Base-by-base conservation (phyloP, 176 grass and related monocot species). In the Cenchrus fungigraminus region DNA sequence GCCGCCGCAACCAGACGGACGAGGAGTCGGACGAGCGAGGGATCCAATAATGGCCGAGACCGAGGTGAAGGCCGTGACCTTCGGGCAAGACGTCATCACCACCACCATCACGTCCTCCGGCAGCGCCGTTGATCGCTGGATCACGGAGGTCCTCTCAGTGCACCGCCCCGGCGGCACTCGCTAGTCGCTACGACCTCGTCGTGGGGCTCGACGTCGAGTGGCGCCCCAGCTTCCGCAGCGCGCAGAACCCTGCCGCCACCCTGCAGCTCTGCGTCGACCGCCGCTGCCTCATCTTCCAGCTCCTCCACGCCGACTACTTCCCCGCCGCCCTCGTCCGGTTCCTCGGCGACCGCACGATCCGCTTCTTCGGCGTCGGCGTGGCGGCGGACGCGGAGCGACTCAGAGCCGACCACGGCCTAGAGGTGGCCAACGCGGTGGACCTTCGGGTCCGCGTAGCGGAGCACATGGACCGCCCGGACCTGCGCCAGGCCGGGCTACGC, bases 161-260 rank as follows among this genome's bases (percentile, higher is more conserved):
- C 70, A 88, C 76, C 19, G 56, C 51, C 9, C 53, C 31, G 52
- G 52, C 47, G 25, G 71, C 22, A 5, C 25, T 16, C 79, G 79
- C 25, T 25, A 25, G 25, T 25, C 25, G 75, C 52, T 0, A 42
- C 52, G 17, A 40, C 68, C 68, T 89, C 49, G 32, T 85, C 86
- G 92, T 85, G 51, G 92, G 92, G 40, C 49, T 97, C 16, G 95
- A 92, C 74, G 71, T 89, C 77, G 90, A 97, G 86, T 94, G 95
- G 91, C 87, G 87, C 44, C 89, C 92, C 47, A 90, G 29, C 68
- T 79, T 42, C 87, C 1, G 49, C 68, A 9, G 46, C 12, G n/a
- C 40, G 2, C 79, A 77, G 34, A 91, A 95, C 68, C 84, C 62
- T 10, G 79, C 84, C 1, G 95, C 87, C 40, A 50, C 88, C 43